These are phyloP conservation scores for Kluyveromyces lactis DNA, from an alignment of 805 yeast genomes.

Conservation along the genomic window DNA sequence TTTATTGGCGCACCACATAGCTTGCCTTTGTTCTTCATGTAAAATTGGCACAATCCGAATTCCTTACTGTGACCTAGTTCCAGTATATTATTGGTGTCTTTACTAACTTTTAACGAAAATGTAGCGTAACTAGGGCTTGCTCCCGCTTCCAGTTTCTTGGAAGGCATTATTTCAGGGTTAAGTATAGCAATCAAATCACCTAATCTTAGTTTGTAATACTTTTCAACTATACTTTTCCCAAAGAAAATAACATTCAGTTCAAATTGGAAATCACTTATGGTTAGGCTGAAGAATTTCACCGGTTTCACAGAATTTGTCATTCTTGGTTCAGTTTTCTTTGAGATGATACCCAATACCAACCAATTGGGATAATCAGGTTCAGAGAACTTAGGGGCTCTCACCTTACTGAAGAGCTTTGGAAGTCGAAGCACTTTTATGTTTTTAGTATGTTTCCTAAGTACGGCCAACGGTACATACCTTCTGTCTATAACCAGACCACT, in stretches of 20 bases:
- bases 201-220: conserved; percentile 61
- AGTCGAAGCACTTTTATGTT: conserved; percentile 50
- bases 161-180: conserved; percentile 57
- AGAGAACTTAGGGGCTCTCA: conserved; percentile 56
- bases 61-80: conserved; percentile 69
- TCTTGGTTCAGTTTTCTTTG: conserved; percentile 46
- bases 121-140: conserved; percentile 21
- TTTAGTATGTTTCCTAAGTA: conserved; percentile 32
- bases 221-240: conserved; percentile 52
- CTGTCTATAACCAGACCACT: conserved; percentile 37
- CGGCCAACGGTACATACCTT: conserved; percentile 37
- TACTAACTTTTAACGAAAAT: conserved; percentile 50
- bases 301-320: conserved; percentile 33
- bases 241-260: conserved; percentile 55
- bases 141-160: conserved; percentile 22
- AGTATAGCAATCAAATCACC: conserved; percentile 71
- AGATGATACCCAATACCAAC: conserved; percentile 68
- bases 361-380: conserved; percentile 72
- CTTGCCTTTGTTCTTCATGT: conserved; percentile 38
- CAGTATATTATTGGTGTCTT: conserved; percentile 43
- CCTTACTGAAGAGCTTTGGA: conserved; percentile 52
- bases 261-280: conserved; percentile 59
- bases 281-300: conserved; percentile 52
- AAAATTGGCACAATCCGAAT: conserved; percentile 57
- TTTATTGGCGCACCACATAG: conserved; percentile 59